These are phyloP conservation scores for Tremella fuciformis DNA, from an alignment of 768 basidiomycete genomes.

Conservation along the genomic window DNA sequence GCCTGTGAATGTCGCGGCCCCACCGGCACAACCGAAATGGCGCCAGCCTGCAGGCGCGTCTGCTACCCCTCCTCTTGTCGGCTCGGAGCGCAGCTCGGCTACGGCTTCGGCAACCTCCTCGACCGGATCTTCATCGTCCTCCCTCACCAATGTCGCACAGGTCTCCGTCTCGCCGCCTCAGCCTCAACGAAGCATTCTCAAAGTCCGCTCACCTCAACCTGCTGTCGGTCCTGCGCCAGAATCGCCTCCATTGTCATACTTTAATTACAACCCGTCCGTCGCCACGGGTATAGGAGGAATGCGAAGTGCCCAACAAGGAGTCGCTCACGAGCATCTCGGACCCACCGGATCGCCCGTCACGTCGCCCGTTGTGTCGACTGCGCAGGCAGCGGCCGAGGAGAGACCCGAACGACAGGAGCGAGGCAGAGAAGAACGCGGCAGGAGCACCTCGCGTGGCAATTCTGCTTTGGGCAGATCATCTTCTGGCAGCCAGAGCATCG, in stretches of 20 bases:
- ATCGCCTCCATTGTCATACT: slow-evolving; percentile 40
- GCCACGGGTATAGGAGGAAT: slow-evolving; percentile 52
- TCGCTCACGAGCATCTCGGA: slow-evolving; percentile 18
- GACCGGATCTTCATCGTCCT: slow-evolving; percentile 7
- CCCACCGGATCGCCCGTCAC: slow-evolving; percentile 26
- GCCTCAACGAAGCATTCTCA: slow-evolving; percentile 50
- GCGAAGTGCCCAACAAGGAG: slow-evolving; percentile 11
- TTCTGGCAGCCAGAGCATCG: slow-evolving; percentile 20
- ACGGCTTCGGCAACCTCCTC: not conserved
- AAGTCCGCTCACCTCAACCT: slow-evolving; percentile 41
- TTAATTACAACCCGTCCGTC: slow-evolving; percentile 52
- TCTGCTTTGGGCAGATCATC: slow-evolving; percentile 27
- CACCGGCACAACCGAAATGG: slow-evolving; percentile 42
- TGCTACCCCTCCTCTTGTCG: not conserved
- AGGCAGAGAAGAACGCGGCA: not conserved
- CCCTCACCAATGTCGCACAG: slow-evolving; percentile 1
- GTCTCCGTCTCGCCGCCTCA: slow-evolving; percentile 10
- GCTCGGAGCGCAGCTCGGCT: not conserved
- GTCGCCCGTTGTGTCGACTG: slow-evolving; percentile 17
- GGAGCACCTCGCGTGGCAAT: slow-evolving; percentile 18
- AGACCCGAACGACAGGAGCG: slow-evolving; percentile 18
- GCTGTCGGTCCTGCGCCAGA: slow-evolving; percentile 28
- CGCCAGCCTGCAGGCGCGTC: slow-evolving; percentile 12
- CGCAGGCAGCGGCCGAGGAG: not conserved
- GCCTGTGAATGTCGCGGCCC: slow-evolving; percentile 33